Evolutionary conservation across 2,329 filamentous ascomycete genomes (phyloP).

Genomic region (Pseudocercospora musae): DNA sequence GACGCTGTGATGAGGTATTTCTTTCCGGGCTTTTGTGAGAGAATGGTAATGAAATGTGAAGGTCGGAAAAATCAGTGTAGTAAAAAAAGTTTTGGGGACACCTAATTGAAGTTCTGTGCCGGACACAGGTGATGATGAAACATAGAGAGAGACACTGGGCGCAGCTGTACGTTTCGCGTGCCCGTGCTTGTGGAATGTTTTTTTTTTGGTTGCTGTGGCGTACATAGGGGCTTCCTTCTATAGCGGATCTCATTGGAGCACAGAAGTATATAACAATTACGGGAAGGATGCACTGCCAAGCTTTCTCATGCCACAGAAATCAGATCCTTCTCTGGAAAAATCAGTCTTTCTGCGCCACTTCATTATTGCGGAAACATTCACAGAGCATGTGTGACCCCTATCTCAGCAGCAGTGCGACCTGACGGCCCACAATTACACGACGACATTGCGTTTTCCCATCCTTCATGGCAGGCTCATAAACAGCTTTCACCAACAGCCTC

Average conservation of each 20-base stretch:
- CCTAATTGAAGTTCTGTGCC: neutral
- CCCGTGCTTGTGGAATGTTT: neutral
- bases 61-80: neutral
- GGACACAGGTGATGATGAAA: neutral
- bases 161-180: neutral
- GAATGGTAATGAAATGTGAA: neutral
- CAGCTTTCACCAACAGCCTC: slow-evolving; percentile 15
- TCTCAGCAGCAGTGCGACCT: neutral
- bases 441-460: too few relatives aligned
- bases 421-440: too few relatives aligned
- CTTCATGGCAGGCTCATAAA: slow-evolving; percentile 21
- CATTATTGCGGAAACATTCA: neutral
- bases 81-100: neutral
- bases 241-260: neutral
- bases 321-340: neutral
- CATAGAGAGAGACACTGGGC: too few relatives aligned
- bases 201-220: slow-evolving; percentile 1
- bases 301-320: neutral
- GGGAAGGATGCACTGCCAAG: neutral
- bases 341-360: neutral
- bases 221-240: neutral
- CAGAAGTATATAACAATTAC: neutral
- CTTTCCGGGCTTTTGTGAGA: neutral
- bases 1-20: neutral
- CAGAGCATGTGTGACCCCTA: neutral